Base-by-base conservation (phyloP, 139 green algal species). In the Coelastrella sp. region DNA sequence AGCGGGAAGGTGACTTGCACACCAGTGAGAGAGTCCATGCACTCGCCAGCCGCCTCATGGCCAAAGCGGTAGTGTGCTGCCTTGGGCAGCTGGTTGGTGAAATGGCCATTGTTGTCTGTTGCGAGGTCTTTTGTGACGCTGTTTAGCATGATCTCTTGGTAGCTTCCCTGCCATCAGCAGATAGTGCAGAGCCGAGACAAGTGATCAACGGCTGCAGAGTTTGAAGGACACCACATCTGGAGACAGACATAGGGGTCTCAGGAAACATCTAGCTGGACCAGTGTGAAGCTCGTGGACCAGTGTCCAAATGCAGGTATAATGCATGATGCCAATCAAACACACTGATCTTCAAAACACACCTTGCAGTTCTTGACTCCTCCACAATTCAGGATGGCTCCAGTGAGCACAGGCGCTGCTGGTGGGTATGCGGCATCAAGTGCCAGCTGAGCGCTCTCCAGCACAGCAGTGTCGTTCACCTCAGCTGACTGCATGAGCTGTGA, bases 361-460 rank as follows among this genome's bases (percentile, higher is more conserved):
- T 61, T 27, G 75, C 86, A 90, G 24, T 90, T 58, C 86, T 79
- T 90, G 7, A 90, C 59, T 65, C 58, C 74, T 65, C 25, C 86
- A 24, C 7, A 59, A 58, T 90, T 85, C 10, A 90, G 25, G 24
- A 90, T 78, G 20, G 20, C 15, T 11, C 74, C 86, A 8, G 74
- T 57, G 12, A 90, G 24, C 11, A 12, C 8, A 19, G 74, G 15
- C 10, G 70, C 14, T 10, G 66, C 7, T 56, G 84, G 49, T 20
- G 82, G 20, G 49, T 19, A 27, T 14, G 85, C 24, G 7, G 35
- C 35, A 49, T 58, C 20, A n/a, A 75, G 5, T 73, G 68, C 14
- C 35, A 56, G 17, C 84, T 61, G 68, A 74, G 58, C 70, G 17
- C 70, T 56, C 35, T 59, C 68, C 22, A 66, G 17, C 20, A 68